A percentile compares a stretch with the other conserved stretches of the same genome.
Evolutionary conservation across 805 yeast species (phyloP).

Genomic region (Monosporozyma unispora): DNA sequence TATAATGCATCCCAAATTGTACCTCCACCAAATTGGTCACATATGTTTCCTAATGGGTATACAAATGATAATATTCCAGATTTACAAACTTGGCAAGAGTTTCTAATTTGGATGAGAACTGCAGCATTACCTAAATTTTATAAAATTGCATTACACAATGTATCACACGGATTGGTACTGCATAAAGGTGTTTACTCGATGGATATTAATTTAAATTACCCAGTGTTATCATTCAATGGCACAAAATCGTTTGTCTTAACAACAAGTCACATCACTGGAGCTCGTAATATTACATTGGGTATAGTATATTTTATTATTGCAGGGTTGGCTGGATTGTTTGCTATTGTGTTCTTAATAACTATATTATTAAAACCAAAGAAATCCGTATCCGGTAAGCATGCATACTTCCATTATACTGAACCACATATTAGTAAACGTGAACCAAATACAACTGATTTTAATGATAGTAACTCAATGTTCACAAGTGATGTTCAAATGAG

Average conservation of each 20-base stretch:
- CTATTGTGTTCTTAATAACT: slow-evolving; percentile 65
- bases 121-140: slow-evolving; percentile 87
- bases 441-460: background rate
- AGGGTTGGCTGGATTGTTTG: slow-evolving; percentile 60
- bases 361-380: slow-evolving; percentile 74
- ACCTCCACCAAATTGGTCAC: slow-evolving; percentile 80
- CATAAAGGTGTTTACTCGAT: slow-evolving; percentile 61
- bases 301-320: slow-evolving; percentile 83
- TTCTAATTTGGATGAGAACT: slow-evolving; percentile 85
- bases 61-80: slow-evolving; percentile 62
- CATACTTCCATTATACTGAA: slow-evolving; percentile 37
- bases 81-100: slow-evolving; percentile 52
- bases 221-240: slow-evolving; percentile 77
- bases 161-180: slow-evolving; percentile 32
- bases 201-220: slow-evolving; percentile 66
- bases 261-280: slow-evolving; percentile 78
- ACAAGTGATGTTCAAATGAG: slow-evolving; percentile 9
- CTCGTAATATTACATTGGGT: slow-evolving; percentile 75
- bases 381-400: slow-evolving; percentile 54
- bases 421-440: background rate
- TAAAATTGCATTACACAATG: slow-evolving; percentile 51
- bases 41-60: slow-evolving; percentile 64
- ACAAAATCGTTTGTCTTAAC: slow-evolving; percentile 73
- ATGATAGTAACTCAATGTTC: background rate
- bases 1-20: slow-evolving; percentile 53